Evolutionary conservation across 192 early-diverging fungal species (phyloP).

Genomic region (Coemansia sp.): DNA sequence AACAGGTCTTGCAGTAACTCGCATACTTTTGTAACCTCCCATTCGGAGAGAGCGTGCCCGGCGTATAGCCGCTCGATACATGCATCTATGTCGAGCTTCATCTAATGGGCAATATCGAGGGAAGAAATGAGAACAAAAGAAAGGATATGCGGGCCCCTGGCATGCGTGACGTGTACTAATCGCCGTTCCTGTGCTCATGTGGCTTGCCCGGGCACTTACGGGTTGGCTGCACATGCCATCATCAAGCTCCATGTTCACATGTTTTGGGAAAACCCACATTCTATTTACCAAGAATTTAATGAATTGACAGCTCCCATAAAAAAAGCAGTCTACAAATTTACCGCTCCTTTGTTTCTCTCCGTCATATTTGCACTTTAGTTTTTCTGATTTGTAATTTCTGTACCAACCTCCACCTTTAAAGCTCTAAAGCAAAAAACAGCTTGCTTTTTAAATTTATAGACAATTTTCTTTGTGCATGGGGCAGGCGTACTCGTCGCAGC

Average conservation of each 20-base stretch:
- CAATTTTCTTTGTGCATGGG: conserved; percentile 18
- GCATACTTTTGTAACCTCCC: conserved; percentile 76
- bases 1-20: conserved; percentile 75
- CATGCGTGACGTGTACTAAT: no score
- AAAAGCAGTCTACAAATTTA: background rate
- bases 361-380: conserved; percentile 1
- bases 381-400: conserved; percentile 2
- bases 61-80: conserved; percentile 75
- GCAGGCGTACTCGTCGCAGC: conserved; percentile 26
- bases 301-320: background rate
- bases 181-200: no score
- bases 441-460: background rate
- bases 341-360: background rate
- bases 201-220: no score
- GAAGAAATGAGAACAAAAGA: background rate
- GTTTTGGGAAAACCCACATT: no score
- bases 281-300: no score
- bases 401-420: background rate
- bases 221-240: no score
- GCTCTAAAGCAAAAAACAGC: no score
- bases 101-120: conserved; percentile 4
- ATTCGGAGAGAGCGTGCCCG: conserved; percentile 71
- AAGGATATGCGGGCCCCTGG: no score
- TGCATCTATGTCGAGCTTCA: conserved; percentile 75
- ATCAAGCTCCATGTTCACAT: no score